Conservation (phyloP, 2,329 filamentous ascomycete genomes). For the Fusarium devonianum region DNA sequence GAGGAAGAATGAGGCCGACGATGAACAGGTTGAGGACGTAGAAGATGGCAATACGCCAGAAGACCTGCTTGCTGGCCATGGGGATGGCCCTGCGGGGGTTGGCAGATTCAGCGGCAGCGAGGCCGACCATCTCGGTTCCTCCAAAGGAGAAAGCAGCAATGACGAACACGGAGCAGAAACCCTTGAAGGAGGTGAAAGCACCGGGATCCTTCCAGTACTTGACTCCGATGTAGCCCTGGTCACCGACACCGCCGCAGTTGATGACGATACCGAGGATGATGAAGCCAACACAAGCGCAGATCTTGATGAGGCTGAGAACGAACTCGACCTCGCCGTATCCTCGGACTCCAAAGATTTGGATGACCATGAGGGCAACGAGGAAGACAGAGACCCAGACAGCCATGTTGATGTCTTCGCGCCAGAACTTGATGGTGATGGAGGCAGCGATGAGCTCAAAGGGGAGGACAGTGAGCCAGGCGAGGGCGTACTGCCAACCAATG, state of each 20-base stretch:
- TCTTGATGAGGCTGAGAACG: conserved; percentile 84
- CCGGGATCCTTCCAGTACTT: conserved; percentile 80
- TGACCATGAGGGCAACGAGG: conserved; percentile 74
- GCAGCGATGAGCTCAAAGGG: conserved; percentile 89
- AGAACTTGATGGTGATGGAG: conserved; percentile 83
- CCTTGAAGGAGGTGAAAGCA: conserved; percentile 83
- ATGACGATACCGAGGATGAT: conserved; percentile 86
- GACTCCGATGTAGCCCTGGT: conserved; percentile 80
- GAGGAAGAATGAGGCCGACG: conserved; percentile 83
- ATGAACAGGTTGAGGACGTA: conserved; percentile 85
- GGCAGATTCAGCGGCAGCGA: conserved; percentile 78
- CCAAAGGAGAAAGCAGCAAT: conserved; percentile 77
- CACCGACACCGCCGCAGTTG: conserved; percentile 79
- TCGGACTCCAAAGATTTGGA: conserved; percentile 88
- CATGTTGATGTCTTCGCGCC: conserved; percentile 70
- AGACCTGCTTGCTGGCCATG: conserved; percentile 89
- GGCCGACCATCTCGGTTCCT: conserved; percentile 77
- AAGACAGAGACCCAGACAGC: conserved; percentile 86
- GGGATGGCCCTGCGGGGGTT: conserved; percentile 83
- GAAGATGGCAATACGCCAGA: conserved; percentile 92
- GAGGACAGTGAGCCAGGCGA: conserved; percentile 86
- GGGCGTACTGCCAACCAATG: conserved; percentile 93
- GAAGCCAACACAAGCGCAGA: conserved; percentile 66
- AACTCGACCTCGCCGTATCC: conserved; percentile 93
- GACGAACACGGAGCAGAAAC: conserved; percentile 78